These are phyloP conservation scores for Penicillium thymicola DNA, from an alignment of 2,329 filamentous ascomycete genomes.

Conservation along the genomic window DNA sequence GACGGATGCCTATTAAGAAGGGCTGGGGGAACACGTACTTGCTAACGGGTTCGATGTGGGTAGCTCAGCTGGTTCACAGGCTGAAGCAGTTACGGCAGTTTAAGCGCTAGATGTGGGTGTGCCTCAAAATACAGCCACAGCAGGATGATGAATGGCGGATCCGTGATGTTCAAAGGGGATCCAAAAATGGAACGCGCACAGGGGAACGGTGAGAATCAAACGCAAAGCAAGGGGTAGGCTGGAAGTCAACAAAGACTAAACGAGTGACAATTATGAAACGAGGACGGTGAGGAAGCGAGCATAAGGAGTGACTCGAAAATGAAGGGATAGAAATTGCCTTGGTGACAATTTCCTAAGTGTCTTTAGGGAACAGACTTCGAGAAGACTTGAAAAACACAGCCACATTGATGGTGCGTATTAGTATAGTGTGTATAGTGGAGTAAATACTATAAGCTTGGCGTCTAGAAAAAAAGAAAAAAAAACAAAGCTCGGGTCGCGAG, in stretches of 20 bases:
- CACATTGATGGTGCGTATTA: not conserved
- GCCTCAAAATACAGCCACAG: constrained; percentile 3
- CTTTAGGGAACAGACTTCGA: not conserved
- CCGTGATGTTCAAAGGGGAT: not conserved
- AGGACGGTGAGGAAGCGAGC: not conserved
- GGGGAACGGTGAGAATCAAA: not conserved
- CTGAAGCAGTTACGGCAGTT: not conserved
- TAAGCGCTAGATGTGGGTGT: not conserved
- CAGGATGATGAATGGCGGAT: not conserved
- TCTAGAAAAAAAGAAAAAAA: not conserved
- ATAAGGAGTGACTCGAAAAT: not conserved
- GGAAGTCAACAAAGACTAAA: constrained; percentile 5
- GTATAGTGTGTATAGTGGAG: not conserved
- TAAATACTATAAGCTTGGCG: constrained; percentile 4
- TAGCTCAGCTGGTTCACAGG: not conserved
- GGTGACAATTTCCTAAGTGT: not conserved
- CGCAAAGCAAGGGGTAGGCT: constrained; percentile 4
- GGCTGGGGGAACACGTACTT: constrained; percentile 4
- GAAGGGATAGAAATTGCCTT: constrained; percentile 4
- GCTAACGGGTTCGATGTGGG: not conserved
- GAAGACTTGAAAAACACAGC: constrained; percentile 3
- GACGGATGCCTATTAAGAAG: not conserved
- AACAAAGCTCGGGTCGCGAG: not conserved
- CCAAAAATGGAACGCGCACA: constrained; percentile 1
- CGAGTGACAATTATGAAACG: not conserved